Evolutionary conservation across 768 basidiomycete genomes (phyloP), one percentile per base, ranked within the genome.

Genomic region (Kwoniella shandongensis): DNA sequence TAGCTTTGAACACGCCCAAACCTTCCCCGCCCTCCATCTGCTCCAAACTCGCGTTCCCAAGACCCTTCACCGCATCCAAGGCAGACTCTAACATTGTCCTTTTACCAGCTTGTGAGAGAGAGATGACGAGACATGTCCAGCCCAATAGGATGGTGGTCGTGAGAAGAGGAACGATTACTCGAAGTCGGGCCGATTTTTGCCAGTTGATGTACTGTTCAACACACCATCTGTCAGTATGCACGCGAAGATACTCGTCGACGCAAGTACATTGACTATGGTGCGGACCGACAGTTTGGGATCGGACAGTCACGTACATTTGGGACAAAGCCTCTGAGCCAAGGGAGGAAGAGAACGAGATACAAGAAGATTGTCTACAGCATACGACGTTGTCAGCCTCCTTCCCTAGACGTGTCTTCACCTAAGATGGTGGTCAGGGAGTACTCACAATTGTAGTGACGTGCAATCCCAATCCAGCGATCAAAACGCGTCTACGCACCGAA

Each of bases 301-400:
- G 18, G 15, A 17, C 12, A 18, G n/a, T 22, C 65, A 54, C 74
- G 54, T 30, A 75, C 74, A 58, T 75, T 68, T 44, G 74, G 74
- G 17, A 73, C 70, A 38, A 72, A 72, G 2, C 74, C 72, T 46
- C 74, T 51, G 23, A 75, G 36, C 61, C 67, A 72, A 4, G 74
- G 74, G 4, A 75, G 47, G 54, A 72, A 75, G 5, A 72, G 35
- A 7, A 75, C 74, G n/a, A 75, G 67, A 54, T 75, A 75, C 42
- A 75, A 65, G 61, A 75, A 75, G 26, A 75, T 73, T 20, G 63
- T 36, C 74, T 75, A 42, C 12, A 35, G 20, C 27, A 26, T 17
- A 22, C 7, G 22, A 41, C 5, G 5, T 5, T n/a, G n/a, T 22
- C 17, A 41, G 17, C 1, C 22, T 7, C 12, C 4, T 18, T 7